Evolutionary conservation across 1,284 basidiomycete species (phyloP).

Genomic region (Fistulinella cinereoalba): DNA sequence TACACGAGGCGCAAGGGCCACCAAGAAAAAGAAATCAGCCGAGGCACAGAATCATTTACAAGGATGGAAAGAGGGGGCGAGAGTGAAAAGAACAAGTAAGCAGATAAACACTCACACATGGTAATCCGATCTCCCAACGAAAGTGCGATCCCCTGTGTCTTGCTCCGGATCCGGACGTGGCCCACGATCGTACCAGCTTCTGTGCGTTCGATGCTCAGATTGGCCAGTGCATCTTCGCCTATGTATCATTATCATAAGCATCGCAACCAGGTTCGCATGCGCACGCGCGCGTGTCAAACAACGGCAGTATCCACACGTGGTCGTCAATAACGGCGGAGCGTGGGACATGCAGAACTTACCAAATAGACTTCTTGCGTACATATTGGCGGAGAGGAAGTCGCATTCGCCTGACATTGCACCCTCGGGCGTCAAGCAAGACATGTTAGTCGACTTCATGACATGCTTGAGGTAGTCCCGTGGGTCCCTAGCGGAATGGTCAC

Average conservation of each 20-base stretch:
- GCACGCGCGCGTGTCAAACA: background rate
- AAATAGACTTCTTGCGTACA: slow-evolving; percentile 78
- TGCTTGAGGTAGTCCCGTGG: slow-evolving; percentile 76
- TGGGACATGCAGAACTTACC: slow-evolving; percentile 41
- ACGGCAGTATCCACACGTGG: background rate
- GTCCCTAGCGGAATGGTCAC: slow-evolving; percentile 38
- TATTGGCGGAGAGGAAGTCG: slow-evolving; percentile 80
- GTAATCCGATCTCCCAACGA: slow-evolving; percentile 91
- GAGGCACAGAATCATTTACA: background rate
- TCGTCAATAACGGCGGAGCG: background rate
- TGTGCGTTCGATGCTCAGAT: slow-evolving; percentile 90
- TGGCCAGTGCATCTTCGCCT: slow-evolving; percentile 97
- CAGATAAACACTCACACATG: slow-evolving; percentile 55
- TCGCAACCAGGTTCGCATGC: background rate
- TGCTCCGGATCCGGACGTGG: slow-evolving; percentile 90
- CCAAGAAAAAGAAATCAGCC: background rate
- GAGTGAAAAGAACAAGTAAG: no score
- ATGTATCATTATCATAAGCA: background rate
- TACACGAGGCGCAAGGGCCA: background rate
- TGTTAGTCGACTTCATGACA: slow-evolving; percentile 83
- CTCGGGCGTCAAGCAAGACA: slow-evolving; percentile 83
- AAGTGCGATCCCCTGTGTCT: slow-evolving; percentile 94
- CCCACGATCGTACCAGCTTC: slow-evolving; percentile 81
- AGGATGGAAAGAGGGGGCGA: no score
- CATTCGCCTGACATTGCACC: slow-evolving; percentile 80